Base-by-base conservation (phyloP, 202 grass and related monocot species). In the Miscanthus sacchariflorus region DNA sequence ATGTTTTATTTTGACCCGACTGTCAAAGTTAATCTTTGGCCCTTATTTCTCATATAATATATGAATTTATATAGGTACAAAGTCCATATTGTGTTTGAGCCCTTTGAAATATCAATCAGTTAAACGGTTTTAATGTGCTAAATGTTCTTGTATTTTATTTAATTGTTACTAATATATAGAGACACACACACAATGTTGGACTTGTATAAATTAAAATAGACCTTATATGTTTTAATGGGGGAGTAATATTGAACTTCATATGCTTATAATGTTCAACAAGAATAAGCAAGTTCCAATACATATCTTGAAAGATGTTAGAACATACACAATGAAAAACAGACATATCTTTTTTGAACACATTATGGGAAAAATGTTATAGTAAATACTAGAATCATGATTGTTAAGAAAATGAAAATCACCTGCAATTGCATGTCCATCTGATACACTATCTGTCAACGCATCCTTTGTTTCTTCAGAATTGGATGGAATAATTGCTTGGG, bases 401-500 rank as follows among this genome's bases (percentile, higher is more conserved):
- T 27, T 30, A 49, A 28, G 7, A 87, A 79, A 80, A 24, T 28
- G 15, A 49, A 83, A 77, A 84, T 79, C 45, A 95, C 89, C 89
- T 89, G 59, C n/a, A 79, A 81, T 44, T 88, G 49, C 12, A 49
- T 27, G 71, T 79, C 39, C 66, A 8, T 56, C 40, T 17, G 76
- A 44, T 74, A 49, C n/a, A 77, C 54, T 83, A 68, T 56, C 43
- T 40, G 10, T 68, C 54, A 23, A 3, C 10, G 18, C 61, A 72
- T 80, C 87, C 6, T 76, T 79, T 70, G 56, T 74, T 59, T 87
- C 89, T 36, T 70, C 65, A 65, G 70, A 52, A 76, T 76, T 33
- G 35, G 49, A 24, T 49, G 81, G 76, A 49, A 91, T 30, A 40
- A 90, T 18, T 43, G 84, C 73, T 72, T 95, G 93, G 82, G 89